A percentile compares a stretch with the other conserved stretches of the same genome.
These are phyloP conservation scores for Austroboletus niveus DNA, from an alignment of 1,284 basidiomycete genomes.

Conservation along the genomic window DNA sequence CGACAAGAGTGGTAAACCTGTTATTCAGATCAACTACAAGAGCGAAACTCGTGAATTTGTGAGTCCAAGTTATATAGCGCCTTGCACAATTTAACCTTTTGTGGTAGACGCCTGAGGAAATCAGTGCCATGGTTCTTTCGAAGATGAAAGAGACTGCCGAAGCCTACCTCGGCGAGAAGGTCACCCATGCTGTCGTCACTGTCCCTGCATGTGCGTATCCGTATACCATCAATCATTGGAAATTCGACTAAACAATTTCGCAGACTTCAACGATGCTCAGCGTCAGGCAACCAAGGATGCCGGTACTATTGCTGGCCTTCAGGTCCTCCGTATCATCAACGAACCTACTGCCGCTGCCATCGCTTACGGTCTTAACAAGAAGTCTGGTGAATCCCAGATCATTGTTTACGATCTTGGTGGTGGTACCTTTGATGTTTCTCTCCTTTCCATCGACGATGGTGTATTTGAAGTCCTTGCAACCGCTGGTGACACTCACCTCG, in stretches of 20 bases:
- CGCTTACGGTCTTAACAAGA: conserved; percentile 93
- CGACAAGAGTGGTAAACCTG: conserved; percentile 84
- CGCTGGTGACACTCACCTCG: conserved; percentile 98
- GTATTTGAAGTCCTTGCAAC: conserved; percentile 99
- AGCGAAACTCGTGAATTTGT: conserved; percentile 93
- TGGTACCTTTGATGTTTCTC: conserved; percentile 99
- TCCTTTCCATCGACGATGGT: conserved; percentile 96
- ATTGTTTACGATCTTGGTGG: conserved; percentile 98
- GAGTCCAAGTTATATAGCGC: conserved; percentile 35
- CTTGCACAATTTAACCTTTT: conserved; percentile 10
- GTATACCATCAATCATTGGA: no score
- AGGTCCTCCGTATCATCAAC: conserved; percentile 96
- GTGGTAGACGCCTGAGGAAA: conserved; percentile 84
- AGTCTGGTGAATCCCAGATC: conserved; percentile 85
- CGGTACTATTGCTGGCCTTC: conserved; percentile 85
- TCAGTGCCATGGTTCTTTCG: conserved; percentile 94
- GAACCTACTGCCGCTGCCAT: conserved; percentile 95
- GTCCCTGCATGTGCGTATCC: conserved; percentile 68
- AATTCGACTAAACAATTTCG: no score
- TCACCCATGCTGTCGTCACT: conserved; percentile 90
- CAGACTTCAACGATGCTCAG: conserved; percentile 96
- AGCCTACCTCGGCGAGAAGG: conserved; percentile 85
- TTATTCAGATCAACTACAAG: conserved; percentile 86
- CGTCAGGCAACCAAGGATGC: conserved; percentile 96
- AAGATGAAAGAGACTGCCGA: conserved; percentile 99